Base-by-base conservation (phyloP, 495 filamentous ascomycete species). In the Penicillium herquei region DNA sequence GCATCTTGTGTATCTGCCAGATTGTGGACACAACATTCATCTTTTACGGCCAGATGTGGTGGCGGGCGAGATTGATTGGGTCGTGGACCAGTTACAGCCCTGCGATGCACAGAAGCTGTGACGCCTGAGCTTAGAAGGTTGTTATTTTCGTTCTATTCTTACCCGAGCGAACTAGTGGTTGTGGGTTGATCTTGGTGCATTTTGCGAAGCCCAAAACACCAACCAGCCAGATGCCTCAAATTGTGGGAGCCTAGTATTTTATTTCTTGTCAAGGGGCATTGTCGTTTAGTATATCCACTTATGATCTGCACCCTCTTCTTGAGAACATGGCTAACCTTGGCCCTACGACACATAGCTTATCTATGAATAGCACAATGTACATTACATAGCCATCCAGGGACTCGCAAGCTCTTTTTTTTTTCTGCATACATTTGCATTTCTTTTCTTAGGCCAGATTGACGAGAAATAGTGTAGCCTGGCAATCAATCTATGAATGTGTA, bases 11-110 rank as follows among this genome's bases (percentile, higher is more conserved):
- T 60, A 74, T 37, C 14, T 80, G 3, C 59, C 70, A 6, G 77
- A 75, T 17, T 78, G 74, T 58, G 79, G 79, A 16, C 80, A 83
- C 59, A 65, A 81, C 67, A 69, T 83, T 11, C 72, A 80, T 54
- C 47, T 77, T 17, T 57, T 74, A 6, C 67, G 74, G 7, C 79
- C 78, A 33, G 79, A 79, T 46, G 67, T 78, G 11, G 68, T 83
- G 48, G 76, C 71, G 0, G 58, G 58, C 17, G 77, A 77, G 60
- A 69, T 81, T 7, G 51, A 48, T 55, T 83, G 80, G 78, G 78
- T 81, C 55, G 13, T 71, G 49, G 65, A 68, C 37, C 65, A 65
- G 44, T 51, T 66, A 32, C 39, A 42, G 18, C 33, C 16, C 7
- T 10, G 13, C 1, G 39, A n/a, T 26, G 16, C 17, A 26, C 35